Conservation (phyloP, 2,329 filamentous ascomycete genomes). For the Colletotrichum scovillei region DNA sequence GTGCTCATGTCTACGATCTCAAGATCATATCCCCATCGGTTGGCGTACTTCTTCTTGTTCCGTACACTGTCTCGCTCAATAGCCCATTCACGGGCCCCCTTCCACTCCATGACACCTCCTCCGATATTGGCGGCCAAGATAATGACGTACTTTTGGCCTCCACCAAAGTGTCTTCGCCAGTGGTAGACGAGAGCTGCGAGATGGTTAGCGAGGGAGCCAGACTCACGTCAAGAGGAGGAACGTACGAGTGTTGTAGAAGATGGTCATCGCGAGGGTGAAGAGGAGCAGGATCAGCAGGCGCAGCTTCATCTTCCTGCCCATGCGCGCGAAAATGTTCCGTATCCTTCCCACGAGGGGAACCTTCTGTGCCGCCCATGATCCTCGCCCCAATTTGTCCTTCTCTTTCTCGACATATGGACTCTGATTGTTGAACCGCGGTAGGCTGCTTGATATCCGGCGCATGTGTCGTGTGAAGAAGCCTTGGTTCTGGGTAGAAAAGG, state of each 20-base stretch:
- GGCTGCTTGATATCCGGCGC: conserved; percentile 80
- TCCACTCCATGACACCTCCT: conserved; percentile 99
- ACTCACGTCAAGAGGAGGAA: conserved; percentile 40
- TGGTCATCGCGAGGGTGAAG: conserved; percentile 69
- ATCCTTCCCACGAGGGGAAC: conserved; percentile 60
- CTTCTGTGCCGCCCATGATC: conserved; percentile 62
- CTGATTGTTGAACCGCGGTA: conserved; percentile 76
- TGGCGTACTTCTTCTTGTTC: conserved; percentile 92
- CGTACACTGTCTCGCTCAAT: conserved; percentile 95
- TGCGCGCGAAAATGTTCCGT: conserved; percentile 57
- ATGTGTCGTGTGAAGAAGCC: conserved; percentile 91
- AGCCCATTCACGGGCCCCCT: conserved; percentile 96
- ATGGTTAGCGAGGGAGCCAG: conserved; percentile 40
- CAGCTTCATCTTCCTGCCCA: conserved; percentile 74
- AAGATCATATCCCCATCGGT: conserved; percentile 92
- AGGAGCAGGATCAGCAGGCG: conserved; percentile 69
- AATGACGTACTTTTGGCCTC: conserved; percentile 91
- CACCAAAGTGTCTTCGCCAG: conserved; percentile 83
- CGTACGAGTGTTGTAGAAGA: conserved; percentile 82
- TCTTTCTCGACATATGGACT: conserved; percentile 79
- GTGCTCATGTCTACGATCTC: conserved; percentile 99
- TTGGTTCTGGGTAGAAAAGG: conserved; percentile 83
- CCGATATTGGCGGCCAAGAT: conserved; percentile 94
- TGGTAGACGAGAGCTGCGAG: conserved; percentile 62
- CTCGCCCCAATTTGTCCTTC: conserved; percentile 80